These are phyloP conservation scores for Tephrocybe sp. DNA, from an alignment of 768 basidiomycete genomes.

Conservation along the genomic window DNA sequence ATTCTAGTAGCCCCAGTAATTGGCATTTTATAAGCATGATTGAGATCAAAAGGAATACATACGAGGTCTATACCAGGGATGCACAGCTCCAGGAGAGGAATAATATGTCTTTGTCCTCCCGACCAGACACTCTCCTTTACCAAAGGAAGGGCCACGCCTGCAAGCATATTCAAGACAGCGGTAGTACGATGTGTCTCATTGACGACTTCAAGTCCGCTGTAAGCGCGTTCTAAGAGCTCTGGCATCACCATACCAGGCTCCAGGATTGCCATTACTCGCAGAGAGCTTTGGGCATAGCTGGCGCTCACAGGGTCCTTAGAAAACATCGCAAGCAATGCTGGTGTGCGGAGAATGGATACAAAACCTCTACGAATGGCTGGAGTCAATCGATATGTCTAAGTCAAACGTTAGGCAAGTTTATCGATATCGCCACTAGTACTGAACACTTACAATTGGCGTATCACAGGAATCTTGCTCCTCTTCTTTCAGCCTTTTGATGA, in stretches of 20 bases:
- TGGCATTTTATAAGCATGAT: not conserved
- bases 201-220: conserved; percentile 86
- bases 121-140: conserved; percentile 78
- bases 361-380: conserved; percentile 78
- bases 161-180: conserved; percentile 82
- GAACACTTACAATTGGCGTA: conserved; percentile 61
- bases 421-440: not conserved
- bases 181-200: conserved; percentile 96
- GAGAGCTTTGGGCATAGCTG: conserved; percentile 74
- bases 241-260: conserved; percentile 89
- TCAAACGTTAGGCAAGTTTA: not conserved
- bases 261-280: conserved; percentile 73
- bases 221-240: conserved; percentile 85
- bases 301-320: conserved; percentile 81
- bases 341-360: conserved; percentile 77
- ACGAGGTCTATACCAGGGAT: conserved; percentile 91
- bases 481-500: conserved; percentile 74
- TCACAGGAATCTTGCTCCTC: conserved; percentile 76
- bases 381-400: conserved; percentile 73
- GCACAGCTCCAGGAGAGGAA: conserved; percentile 84
- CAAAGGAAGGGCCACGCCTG: conserved; percentile 72
- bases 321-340: conserved; percentile 89
- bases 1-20: conserved; percentile 44
- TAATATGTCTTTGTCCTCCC: conserved; percentile 83
- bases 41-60: conserved; percentile 19